Evolutionary conservation across 2,329 filamentous ascomycete genomes (phyloP).

Genomic region (Elsinoe arachidis): DNA sequence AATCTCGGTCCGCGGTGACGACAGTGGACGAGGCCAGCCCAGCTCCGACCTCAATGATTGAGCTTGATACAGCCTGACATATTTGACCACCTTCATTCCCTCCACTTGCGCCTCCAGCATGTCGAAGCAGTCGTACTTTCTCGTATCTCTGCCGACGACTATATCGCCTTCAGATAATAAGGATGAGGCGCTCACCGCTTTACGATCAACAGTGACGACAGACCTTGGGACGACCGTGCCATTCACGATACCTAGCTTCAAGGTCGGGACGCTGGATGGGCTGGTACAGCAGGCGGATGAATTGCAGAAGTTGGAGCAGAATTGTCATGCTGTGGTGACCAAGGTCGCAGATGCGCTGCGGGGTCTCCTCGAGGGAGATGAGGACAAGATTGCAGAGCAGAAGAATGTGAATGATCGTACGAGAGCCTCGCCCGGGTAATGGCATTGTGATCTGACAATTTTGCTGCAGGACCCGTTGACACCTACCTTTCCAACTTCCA

Average conservation of each 20-base stretch:
- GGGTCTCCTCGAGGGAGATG: conserved; percentile 73
- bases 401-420: conserved; percentile 91
- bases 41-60: not conserved
- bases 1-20: not conserved
- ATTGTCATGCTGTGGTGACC: conserved; percentile 71
- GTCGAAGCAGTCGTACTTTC: conserved; percentile 60
- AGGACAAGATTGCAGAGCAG: conserved; percentile 72
- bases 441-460: conserved; percentile 14
- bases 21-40: not conserved
- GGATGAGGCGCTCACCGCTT: conserved; percentile 69
- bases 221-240: conserved; percentile 68
- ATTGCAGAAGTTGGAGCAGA: conserved; percentile 72
- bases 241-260: conserved; percentile 87
- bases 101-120: conserved; percentile 21
- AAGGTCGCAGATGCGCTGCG: conserved; percentile 84
- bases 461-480: conserved; percentile 72
- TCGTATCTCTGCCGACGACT: conserved; percentile 82
- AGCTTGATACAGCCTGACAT: conserved; percentile 2
- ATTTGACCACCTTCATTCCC: not conserved
- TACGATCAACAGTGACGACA: conserved; percentile 61
- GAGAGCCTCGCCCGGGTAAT: conserved; percentile 27
- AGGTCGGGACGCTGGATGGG: conserved; percentile 92
- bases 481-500: conserved; percentile 81
- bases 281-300: conserved; percentile 96
- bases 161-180: conserved; percentile 72